phyloP scores from a whole-genome alignment of 2,329 filamentous ascomycete genomes.

The Neonectria faginata region DNA sequence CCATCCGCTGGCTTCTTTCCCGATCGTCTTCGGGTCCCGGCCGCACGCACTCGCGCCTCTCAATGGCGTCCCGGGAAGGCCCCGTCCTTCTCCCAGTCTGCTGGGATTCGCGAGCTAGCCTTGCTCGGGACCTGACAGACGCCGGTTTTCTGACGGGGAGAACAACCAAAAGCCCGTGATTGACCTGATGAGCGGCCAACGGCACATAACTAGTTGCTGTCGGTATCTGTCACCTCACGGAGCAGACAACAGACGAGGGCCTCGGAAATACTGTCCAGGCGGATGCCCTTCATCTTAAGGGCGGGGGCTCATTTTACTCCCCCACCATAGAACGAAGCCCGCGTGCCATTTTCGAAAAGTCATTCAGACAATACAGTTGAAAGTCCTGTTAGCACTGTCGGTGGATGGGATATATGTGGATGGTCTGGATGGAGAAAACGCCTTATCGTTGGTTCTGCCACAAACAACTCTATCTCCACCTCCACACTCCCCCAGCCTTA shows the following conservation, averaged over 20 bases:
- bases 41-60: conserved; percentile 22
- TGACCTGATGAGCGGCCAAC: not conserved
- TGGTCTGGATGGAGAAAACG: not conserved
- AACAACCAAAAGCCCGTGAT: not conserved
- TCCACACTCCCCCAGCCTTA: not conserved
- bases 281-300: not conserved
- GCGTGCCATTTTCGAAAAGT: conserved; percentile 1
- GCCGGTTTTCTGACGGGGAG: not conserved
- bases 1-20: conserved; percentile 7
- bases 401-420: not conserved
- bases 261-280: not conserved
- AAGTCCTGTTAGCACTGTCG: not conserved
- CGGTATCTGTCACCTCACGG: not conserved
- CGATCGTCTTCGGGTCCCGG: conserved; percentile 33
- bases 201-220: not conserved
- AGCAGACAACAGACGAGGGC: not conserved
- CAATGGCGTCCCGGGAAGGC: conserved; percentile 40
- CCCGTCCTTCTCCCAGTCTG: conserved; percentile 39
- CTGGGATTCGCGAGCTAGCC: conserved; percentile 28
- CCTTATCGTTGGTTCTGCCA: not conserved
- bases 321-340: not conserved
- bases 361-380: not conserved
- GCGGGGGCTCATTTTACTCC: not conserved
- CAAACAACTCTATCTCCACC: not conserved
- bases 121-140: not conserved